Evolutionary conservation across 768 basidiomycete species (phyloP), one percentile per base, ranked within the genome.

Genomic region (Lactifluus echinatus): DNA sequence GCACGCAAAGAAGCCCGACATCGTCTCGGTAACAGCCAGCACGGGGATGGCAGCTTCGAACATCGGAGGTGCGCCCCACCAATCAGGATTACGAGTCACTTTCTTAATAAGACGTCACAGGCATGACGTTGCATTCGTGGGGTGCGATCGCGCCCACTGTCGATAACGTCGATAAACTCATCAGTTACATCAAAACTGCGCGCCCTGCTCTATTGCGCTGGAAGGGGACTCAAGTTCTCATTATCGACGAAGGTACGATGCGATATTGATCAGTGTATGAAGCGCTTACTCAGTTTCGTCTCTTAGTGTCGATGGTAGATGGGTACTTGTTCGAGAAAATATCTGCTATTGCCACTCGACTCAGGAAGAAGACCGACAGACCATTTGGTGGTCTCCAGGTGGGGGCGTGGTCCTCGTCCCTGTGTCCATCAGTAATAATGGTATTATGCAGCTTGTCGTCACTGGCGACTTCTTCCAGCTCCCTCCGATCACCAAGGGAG

Each of bases 371-470:
- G 43, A 69, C 72, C 0, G 65, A 66, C 17, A 71, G 69, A 31
- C 82, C 84, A 0, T 87, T 85, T 56, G 85, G 84, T 19, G 84
- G 84, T 2, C 82, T 87, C 8, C 85, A 86, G 71, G 80, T 79
- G 40, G 12, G 40, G 12, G 59, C 23, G 17, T 23, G 2, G 29
- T 45, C 14, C 12, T 50, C 69, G 74, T 17, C n/a, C 14, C 60
- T 73, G 68, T 61, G 67, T 76, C 31, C 69, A 69, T 47, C 67
- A 17, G 19, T 46, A 14, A 1, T 24, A 12, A 49, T 28, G 17
- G 15, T n/a, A 12, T 33, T 14, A 48, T 14, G 21, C 63, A 80
- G 76, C 73, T 82, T 53, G 73, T 83, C 56, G 71, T 83, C 24
- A 80, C 80, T 0, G 82, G 82, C n/a, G 82, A 84, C 63, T 83